A percentile compares a stretch with the other conserved stretches of the same genome.
These are phyloP conservation scores for Sherardia arvensis DNA, from an alignment of 257 asterid genomes.

Conservation along the genomic window DNA sequence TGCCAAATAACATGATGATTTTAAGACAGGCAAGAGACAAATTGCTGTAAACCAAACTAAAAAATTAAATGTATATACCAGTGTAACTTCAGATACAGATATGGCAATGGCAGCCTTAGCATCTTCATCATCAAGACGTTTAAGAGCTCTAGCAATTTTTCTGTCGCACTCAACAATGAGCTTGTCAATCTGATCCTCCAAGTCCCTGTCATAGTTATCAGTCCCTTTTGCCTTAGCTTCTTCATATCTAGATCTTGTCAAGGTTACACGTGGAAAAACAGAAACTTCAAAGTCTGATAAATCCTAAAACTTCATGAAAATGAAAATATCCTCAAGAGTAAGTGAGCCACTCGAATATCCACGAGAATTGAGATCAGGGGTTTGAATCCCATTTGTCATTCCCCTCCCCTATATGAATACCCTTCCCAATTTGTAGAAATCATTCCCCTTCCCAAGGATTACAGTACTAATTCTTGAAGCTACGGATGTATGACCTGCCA, in stretches of 20 bases:
- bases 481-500: not conserved
- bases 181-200: slow-evolving; percentile 91
- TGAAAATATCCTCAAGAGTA: no score
- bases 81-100: slow-evolving; percentile 88
- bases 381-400: not conserved
- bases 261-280: slow-evolving; percentile 20
- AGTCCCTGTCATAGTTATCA: slow-evolving; percentile 85
- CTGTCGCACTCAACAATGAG: slow-evolving; percentile 94
- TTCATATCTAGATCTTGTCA: slow-evolving; percentile 60
- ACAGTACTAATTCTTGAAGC: not conserved
- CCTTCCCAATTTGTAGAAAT: no score
- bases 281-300: slow-evolving; percentile 1
- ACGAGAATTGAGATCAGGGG: not conserved
- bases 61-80: slow-evolving; percentile 25
- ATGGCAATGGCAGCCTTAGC: slow-evolving; percentile 97
- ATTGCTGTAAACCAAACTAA: not conserved
- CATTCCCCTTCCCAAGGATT: not conserved
- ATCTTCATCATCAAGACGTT: slow-evolving; percentile 91
- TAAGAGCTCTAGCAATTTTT: slow-evolving; percentile 81
- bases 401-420: not conserved
- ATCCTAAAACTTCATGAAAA: not conserved
- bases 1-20: slow-evolving; percentile 6
- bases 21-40: slow-evolving; percentile 2
- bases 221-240: slow-evolving; percentile 71
- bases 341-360: not conserved